Base-by-base conservation (phyloP, 2,329 filamentous ascomycete species). In the Alternaria viburni region DNA sequence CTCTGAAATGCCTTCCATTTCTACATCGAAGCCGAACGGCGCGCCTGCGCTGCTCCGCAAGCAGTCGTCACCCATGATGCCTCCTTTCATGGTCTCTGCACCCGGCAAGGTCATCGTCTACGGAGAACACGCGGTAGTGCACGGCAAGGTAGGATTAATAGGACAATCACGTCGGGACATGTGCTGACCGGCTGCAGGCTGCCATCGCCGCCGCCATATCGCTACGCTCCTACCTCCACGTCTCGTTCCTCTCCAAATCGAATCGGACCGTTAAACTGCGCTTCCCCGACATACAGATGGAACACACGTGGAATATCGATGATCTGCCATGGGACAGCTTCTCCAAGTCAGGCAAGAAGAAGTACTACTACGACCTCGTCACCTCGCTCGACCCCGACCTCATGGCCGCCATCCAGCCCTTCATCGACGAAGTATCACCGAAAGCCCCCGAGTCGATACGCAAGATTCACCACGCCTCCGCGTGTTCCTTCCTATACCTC, bases 71-170 rank as follows among this genome's bases (percentile, higher is more conserved):
- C 88, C 89, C 1, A 87, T 90, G 83, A 86, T 96, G 82, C 94
- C 95, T 46, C 85, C 94, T 65, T 99, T 99, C 79, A 97, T 99
- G 92, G 94, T 98, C 61, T 98, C 96, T 15, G 95, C 96, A 3
- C 96, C 96, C 0, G 96, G 95, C 68, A 99, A 99, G 80, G 96
- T 97, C 77, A 99, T 99, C 79, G 93, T 98, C 57, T 98, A 95
- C 82, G 96, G 96, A 70, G 96, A 99, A 81, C 96, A 99, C 83
- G 92, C 96, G 3, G 96, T 98, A n/a, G 96, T 99, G 19, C 89
- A 99, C 77, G 94, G 94, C 77, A 98, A 97, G 88, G 91, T 92
- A 83, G 59, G 82, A 72, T 36, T 21, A 21, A 11, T n/a, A 36
- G 25, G 4, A 25, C 17, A 30, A 15, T n/a, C 10, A 13, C 23